Conservation (phyloP, 2,329 filamentous ascomycete genomes). For the Curvularia sp. region DNA sequence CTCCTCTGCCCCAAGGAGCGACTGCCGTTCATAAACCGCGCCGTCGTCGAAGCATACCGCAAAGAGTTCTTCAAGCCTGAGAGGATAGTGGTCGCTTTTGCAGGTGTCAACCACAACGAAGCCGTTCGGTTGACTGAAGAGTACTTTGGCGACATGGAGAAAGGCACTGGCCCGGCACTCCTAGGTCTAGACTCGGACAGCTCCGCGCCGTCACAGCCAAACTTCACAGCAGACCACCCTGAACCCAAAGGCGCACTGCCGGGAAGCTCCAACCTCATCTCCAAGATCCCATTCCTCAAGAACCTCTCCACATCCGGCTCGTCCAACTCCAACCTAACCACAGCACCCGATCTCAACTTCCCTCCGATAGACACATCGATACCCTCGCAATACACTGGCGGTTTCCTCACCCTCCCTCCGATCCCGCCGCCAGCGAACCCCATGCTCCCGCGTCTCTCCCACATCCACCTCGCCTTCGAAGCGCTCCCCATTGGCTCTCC, state of each 20-base stretch:
- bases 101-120: slow-evolving; percentile 81
- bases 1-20: slow-evolving; percentile 88
- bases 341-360: slow-evolving; percentile 58
- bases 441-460: slow-evolving; percentile 79
- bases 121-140: slow-evolving; percentile 81
- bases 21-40: slow-evolving; percentile 74
- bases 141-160: slow-evolving; percentile 91
- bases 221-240: slow-evolving; percentile 51
- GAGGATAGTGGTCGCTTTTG: slow-evolving; percentile 92
- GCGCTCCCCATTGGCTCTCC: slow-evolving; percentile 87
- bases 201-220: slow-evolving; percentile 52
- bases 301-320: slow-evolving; percentile 79
- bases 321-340: slow-evolving; percentile 61
- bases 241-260: slow-evolving; percentile 51
- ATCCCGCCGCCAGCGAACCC: slow-evolving; percentile 81
- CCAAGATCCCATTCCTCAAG: slow-evolving; percentile 88
- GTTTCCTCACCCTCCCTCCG: slow-evolving; percentile 83
- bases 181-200: slow-evolving; percentile 39
- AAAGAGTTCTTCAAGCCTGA: slow-evolving; percentile 87
- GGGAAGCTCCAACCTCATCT: slow-evolving; percentile 72
- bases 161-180: slow-evolving; percentile 55
- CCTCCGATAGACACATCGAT: slow-evolving; percentile 63
- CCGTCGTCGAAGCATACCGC: slow-evolving; percentile 78
- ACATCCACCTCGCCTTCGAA: slow-evolving; percentile 96
- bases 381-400: slow-evolving; percentile 87